Base-by-base conservation (phyloP, 148 eudicot genomes). In the Camellia japonica region DNA sequence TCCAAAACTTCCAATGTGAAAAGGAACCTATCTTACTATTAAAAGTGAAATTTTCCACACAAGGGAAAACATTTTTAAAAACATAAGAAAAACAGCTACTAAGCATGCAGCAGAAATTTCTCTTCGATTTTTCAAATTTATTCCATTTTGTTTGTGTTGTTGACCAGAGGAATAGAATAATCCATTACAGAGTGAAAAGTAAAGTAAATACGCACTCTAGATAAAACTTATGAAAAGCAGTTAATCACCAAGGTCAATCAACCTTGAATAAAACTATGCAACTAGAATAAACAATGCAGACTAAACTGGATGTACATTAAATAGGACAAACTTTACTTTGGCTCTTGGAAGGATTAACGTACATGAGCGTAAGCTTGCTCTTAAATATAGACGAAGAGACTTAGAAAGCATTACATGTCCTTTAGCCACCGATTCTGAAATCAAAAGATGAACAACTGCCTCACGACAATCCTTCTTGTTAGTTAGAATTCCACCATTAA, bases 381-480 rank as follows among this genome's bases (percentile, higher is more conserved):
- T 84, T 90, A 97, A 83, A 86, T 92, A 91, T 70, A 82, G 87
- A 75, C 97, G 88, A 75, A 97, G 84, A 68, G 98, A 86, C 78
- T 76, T 88, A 83, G 95, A 85, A 86, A 97, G 85, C 92, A 94
- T 92, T 72, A 93, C 72, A 85, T 97, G 99, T 79, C 99, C 98
- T 89, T 83, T 88, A 64, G 94, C 91, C 79, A 89, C 99, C 5
- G 89, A 88, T 64, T 91, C 93, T 51, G 94, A 91, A 61, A 92
- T 83, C 81, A 94, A 80, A 71, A 97, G 75, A 86, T 79, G 90
- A 79, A 89, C 93, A 80, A 89, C 65, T 51, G 90, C 91, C 79
- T 89, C 90, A 74, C 83, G 86, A 82, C 62, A 63, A 74, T 87
- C 90, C 86, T 79, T 75, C 82, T 85, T 87, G 54, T 81, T 86